Percentiles rank a stretch among this genome's conserved stretches.
Evolutionary conservation across 352 stramenopile species (phyloP).

Genomic region (Blastocystis sp.): DNA sequence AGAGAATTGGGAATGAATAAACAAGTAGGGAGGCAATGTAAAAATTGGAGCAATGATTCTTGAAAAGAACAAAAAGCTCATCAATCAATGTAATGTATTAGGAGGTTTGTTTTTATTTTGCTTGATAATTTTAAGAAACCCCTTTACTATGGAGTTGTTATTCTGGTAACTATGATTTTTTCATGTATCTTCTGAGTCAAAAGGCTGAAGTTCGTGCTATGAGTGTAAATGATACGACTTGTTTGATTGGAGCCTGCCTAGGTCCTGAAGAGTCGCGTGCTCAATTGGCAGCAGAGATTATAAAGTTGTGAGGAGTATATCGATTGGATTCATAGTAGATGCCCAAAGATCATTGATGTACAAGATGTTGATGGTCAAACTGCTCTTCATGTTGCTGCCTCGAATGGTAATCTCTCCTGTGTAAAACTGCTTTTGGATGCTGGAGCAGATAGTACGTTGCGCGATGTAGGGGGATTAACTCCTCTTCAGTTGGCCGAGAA

Average conservation of each 20-base stretch:
- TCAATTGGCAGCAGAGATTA: constrained; percentile 8
- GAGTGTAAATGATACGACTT: constrained; percentile 43
- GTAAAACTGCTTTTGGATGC: constrained; percentile 51
- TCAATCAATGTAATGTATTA: constrained; percentile 59
- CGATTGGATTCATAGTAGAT: not conserved
- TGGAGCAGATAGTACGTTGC: constrained; percentile 54
- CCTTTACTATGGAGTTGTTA: constrained; percentile 45
- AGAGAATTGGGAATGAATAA: not conserved
- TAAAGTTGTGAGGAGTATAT: constrained; percentile 5
- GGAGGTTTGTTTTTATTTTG: not conserved
- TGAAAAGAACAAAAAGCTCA: constrained; percentile 47
- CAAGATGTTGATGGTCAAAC: constrained; percentile 61
- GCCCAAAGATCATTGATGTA: constrained; percentile 56
- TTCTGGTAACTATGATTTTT: constrained; percentile 60
- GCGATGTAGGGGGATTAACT: constrained; percentile 55
- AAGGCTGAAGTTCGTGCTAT: constrained; percentile 35
- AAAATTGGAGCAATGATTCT: constrained; percentile 65
- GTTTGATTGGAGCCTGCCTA: constrained; percentile 41
- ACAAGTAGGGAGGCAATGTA: constrained; percentile 56
- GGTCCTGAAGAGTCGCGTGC: constrained; percentile 7
- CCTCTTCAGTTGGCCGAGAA: constrained; percentile 62
- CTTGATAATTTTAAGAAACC: not conserved
- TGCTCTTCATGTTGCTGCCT: constrained; percentile 41
- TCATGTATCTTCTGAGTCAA: constrained; percentile 48
- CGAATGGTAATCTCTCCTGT: constrained; percentile 36